Conservation (phyloP, 2,329 filamentous ascomycete species). For the Blastomyces emzantsi region DNA sequence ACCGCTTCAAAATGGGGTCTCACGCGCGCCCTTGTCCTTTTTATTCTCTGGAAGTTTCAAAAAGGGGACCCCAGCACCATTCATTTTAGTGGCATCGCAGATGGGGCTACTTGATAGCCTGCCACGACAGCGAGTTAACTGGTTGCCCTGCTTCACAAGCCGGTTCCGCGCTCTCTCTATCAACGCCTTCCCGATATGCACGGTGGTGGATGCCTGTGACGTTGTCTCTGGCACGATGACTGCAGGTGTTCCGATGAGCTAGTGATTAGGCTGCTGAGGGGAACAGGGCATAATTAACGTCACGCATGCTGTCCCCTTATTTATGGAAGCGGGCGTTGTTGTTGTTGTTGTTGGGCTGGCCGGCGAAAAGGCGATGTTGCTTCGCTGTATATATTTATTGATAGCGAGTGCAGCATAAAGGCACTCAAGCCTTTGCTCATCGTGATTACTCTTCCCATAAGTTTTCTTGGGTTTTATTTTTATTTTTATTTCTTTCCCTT, state of each 20-base stretch:
- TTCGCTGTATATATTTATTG: slow-evolving; percentile 4
- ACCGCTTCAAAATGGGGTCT: neutral
- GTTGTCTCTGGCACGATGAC: slow-evolving; percentile 7
- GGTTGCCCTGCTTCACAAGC: slow-evolving; percentile 14
- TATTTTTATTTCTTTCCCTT: too few species aligned
- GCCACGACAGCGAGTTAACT: slow-evolving; percentile 15
- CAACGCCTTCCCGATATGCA: slow-evolving; percentile 7
- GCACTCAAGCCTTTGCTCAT: neutral
- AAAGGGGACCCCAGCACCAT: neutral
- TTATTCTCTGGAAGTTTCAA: neutral
- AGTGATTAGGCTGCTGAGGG: neutral
- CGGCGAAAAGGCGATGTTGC: neutral
- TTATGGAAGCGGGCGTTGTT: neutral
- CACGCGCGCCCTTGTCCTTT: neutral
- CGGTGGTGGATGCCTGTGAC: slow-evolving; percentile 12
- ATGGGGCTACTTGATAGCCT: slow-evolving; percentile 11
- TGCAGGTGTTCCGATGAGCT: neutral
- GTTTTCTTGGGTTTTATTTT: neutral
- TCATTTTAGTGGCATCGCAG: neutral
- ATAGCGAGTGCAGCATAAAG: neutral
- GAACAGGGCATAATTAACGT: neutral
- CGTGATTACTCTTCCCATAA: neutral
- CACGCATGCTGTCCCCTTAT: neutral
- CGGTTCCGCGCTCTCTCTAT: slow-evolving; percentile 1
- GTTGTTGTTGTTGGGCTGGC: neutral